Percentiles rank a stretch among this genome's conserved stretches.
These are phyloP conservation scores for Amphirosellinia nigrospora DNA, from an alignment of 495 filamentous ascomycete genomes.

Conservation along the genomic window DNA sequence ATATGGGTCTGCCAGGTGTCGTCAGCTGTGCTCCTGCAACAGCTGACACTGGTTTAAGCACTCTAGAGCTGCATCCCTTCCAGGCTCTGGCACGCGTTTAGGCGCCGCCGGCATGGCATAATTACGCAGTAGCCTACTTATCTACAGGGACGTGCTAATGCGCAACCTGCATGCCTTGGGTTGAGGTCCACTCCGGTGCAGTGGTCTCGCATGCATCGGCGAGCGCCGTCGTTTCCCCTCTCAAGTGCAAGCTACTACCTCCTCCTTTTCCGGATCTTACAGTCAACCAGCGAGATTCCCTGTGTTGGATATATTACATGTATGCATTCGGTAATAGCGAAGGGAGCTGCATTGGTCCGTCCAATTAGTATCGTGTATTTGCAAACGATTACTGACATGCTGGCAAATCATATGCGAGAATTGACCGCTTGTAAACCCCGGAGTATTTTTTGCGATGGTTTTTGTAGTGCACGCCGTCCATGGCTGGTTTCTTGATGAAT, in stretches of 20 bases:
- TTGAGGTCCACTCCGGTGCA: background rate
- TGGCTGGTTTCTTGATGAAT: background rate
- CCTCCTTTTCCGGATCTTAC: background rate
- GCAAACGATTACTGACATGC: background rate
- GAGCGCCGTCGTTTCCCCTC: background rate
- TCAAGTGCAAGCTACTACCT: background rate
- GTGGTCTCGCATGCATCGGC: background rate
- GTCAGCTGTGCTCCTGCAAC: no score
- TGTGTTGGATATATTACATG: no score
- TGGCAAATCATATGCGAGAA: background rate
- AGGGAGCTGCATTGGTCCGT: background rate
- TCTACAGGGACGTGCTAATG: no score
- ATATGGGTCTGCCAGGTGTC: no score
- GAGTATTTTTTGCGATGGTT: background rate
- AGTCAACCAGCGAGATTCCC: background rate
- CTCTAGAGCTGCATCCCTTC: background rate
- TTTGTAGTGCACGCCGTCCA: background rate
- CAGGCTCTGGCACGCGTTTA: no score
- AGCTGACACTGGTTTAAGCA: background rate
- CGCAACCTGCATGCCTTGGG: constrained; percentile 4
- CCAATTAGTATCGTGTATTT: background rate
- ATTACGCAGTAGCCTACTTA: no score
- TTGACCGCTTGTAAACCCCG: background rate
- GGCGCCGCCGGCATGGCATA: background rate
- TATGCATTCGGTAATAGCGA: no score